phyloP scores from a whole-genome alignment of 2,329 filamentous ascomycete species.

The Diaporthe humulicola region DNA sequence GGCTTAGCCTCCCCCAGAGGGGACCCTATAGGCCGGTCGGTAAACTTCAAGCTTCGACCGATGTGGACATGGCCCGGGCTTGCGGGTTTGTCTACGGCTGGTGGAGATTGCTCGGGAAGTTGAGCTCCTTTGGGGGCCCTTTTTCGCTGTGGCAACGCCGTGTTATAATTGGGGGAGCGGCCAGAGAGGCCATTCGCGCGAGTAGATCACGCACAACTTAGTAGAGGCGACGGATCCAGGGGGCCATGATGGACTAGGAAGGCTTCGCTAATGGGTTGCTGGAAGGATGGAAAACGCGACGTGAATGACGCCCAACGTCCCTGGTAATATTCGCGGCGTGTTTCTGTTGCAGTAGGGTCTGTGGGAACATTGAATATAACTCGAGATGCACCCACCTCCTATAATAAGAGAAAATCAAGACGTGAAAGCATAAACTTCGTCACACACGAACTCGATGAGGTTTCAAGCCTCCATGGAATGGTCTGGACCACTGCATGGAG shows the following conservation, averaged over 20 bases:
- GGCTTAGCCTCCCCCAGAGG: conserved; percentile 5
- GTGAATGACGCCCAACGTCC: neutral
- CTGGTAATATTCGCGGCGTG: neutral
- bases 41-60: conserved; percentile 9
- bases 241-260: neutral
- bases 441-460: conserved; percentile 12
- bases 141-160: neutral
- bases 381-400: neutral
- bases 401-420: conserved; percentile 5
- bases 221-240: neutral
- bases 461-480: conserved; percentile 22
- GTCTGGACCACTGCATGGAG: conserved; percentile 21
- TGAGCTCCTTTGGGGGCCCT: neutral
- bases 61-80: conserved; percentile 18
- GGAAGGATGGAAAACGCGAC: neutral
- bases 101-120: conserved; percentile 22
- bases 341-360: conserved; percentile 6
- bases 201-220: neutral
- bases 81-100: neutral
- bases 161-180: neutral
- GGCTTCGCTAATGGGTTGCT: neutral
- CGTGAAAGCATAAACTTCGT: conserved; percentile 14
- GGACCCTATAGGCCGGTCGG: conserved; percentile 5
- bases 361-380: conserved; percentile 12
- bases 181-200: neutral